These are phyloP conservation scores for Apiotrichum gracile DNA, from an alignment of 1,284 basidiomycete species.

Conservation along the genomic window DNA sequence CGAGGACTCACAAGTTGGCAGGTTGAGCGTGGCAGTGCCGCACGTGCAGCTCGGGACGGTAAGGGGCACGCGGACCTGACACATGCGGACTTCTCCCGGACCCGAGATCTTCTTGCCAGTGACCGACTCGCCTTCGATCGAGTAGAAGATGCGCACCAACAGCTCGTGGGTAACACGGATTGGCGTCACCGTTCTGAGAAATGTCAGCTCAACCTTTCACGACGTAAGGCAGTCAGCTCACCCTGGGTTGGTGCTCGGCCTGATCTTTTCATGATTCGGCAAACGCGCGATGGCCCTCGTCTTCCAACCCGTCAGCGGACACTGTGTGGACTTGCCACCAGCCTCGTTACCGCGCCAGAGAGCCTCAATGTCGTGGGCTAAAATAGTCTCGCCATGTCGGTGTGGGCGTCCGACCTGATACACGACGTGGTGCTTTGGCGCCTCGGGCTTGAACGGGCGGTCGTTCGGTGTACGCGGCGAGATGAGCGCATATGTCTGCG, in stretches of 20 bases:
- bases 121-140: slow-evolving; percentile 36
- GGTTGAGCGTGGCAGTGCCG: slow-evolving; percentile 26
- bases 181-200: slow-evolving; percentile 35
- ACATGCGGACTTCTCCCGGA: slow-evolving; percentile 42
- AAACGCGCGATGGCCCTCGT: slow-evolving; percentile 36
- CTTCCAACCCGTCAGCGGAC: slow-evolving; percentile 21
- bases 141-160: slow-evolving; percentile 42
- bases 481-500: slow-evolving; percentile 34
- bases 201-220: too few species aligned
- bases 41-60: slow-evolving; percentile 39
- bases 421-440: slow-evolving; percentile 28
- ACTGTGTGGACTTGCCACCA: slow-evolving; percentile 15
- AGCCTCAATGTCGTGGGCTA: slow-evolving; percentile 23
- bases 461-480: slow-evolving; percentile 41
- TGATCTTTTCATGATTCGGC: slow-evolving; percentile 43
- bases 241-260: slow-evolving; percentile 42
- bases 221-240: slow-evolving; percentile 15
- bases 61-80: slow-evolving; percentile 35
- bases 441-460: slow-evolving; percentile 27
- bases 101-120: slow-evolving; percentile 20
- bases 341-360: slow-evolving; percentile 38
- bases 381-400: slow-evolving; percentile 23
- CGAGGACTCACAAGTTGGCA: slow-evolving; percentile 34
- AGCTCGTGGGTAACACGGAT: slow-evolving; percentile 42
- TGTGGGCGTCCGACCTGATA: slow-evolving; percentile 37